phyloP scores from a whole-genome alignment of 495 filamentous ascomycete genomes.

The Daldinia vernicosa region DNA sequence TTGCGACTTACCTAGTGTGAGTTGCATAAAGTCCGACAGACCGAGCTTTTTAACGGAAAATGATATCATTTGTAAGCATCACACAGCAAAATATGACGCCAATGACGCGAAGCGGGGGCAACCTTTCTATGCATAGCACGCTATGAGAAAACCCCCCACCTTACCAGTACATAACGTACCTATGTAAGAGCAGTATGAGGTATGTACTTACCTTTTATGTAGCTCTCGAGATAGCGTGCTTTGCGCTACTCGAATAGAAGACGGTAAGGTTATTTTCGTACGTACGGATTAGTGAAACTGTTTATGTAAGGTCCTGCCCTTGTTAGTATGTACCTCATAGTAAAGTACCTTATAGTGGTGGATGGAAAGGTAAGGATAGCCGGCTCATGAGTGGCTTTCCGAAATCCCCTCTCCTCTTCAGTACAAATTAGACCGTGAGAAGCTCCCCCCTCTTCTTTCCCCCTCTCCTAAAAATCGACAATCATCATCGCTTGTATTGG shows the following conservation, averaged over 20 bases:
- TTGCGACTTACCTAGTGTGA: background rate
- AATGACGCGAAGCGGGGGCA: slow-evolving; percentile 41
- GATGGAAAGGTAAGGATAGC: slow-evolving; percentile 17
- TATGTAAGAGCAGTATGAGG: background rate
- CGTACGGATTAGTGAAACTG: slow-evolving; percentile 35
- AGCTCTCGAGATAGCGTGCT: slow-evolving; percentile 19
- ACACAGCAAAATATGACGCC: slow-evolving; percentile 39
- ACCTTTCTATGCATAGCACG: slow-evolving; percentile 4
- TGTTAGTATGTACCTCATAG: slow-evolving; percentile 12
- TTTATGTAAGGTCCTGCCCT: slow-evolving; percentile 31
- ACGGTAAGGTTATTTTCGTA: background rate
- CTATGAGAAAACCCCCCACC: slow-evolving; percentile 24
- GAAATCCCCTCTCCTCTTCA: slow-evolving; percentile 31
- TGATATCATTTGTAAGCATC: slow-evolving; percentile 49
- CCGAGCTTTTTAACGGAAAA: slow-evolving; percentile 32
- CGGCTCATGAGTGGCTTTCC: slow-evolving; percentile 26
- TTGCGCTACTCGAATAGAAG: slow-evolving; percentile 7
- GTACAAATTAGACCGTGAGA: slow-evolving; percentile 45
- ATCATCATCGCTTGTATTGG: slow-evolving; percentile 19
- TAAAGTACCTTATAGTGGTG: background rate
- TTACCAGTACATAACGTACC: slow-evolving; percentile 1
- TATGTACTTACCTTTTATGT: slow-evolving; percentile 8
- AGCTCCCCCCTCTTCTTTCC: slow-evolving; percentile 34
- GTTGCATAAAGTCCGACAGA: slow-evolving; percentile 33
- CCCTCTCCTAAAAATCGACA: slow-evolving; percentile 27